These are phyloP conservation scores for Xerocomus brunneocitrinus DNA, from an alignment of 768 basidiomycete species.

Conservation along the genomic window DNA sequence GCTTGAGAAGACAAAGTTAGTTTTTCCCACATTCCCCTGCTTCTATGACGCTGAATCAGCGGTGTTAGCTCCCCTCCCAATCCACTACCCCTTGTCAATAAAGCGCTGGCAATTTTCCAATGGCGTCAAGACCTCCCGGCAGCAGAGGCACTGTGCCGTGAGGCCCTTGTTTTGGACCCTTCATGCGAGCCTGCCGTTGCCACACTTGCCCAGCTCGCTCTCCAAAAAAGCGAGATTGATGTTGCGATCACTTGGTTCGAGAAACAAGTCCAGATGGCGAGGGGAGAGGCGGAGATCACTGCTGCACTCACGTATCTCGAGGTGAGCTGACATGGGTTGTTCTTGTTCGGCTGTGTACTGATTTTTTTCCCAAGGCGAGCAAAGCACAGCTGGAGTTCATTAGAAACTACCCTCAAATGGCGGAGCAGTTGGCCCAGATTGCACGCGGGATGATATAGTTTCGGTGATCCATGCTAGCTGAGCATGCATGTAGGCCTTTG, in stretches of 20 bases:
- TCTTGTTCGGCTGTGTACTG: background rate
- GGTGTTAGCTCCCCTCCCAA: slow-evolving; percentile 54
- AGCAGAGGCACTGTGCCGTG: slow-evolving; percentile 80
- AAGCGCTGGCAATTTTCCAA: slow-evolving; percentile 94
- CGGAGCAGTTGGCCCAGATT: slow-evolving; percentile 55
- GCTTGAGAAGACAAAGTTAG: slow-evolving; percentile 73
- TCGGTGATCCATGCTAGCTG: slow-evolving; percentile 3
- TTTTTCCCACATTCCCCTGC: background rate
- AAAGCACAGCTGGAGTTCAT: slow-evolving; percentile 79
- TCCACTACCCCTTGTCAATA: slow-evolving; percentile 94
- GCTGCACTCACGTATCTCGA: slow-evolving; percentile 75
- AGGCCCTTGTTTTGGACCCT: slow-evolving; percentile 83
- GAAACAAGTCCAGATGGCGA: slow-evolving; percentile 76
- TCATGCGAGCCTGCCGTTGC: slow-evolving; percentile 97
- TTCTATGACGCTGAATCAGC: background rate
- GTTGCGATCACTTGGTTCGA: slow-evolving; percentile 85
- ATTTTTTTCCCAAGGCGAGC: slow-evolving; percentile 56
- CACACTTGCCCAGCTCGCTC: slow-evolving; percentile 86
- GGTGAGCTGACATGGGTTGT: slow-evolving; percentile 39
- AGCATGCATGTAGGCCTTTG: slow-evolving; percentile 9
- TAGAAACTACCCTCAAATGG: slow-evolving; percentile 79
- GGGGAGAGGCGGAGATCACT: slow-evolving; percentile 86
- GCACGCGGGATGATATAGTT: slow-evolving; percentile 37
- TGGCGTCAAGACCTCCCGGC: slow-evolving; percentile 86
- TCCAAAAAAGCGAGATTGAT: slow-evolving; percentile 88